Evolutionary conservation across 257 asterid species (phyloP), one percentile per base, ranked within the genome.

Genomic region (Fraxinus quadrangulata): DNA sequence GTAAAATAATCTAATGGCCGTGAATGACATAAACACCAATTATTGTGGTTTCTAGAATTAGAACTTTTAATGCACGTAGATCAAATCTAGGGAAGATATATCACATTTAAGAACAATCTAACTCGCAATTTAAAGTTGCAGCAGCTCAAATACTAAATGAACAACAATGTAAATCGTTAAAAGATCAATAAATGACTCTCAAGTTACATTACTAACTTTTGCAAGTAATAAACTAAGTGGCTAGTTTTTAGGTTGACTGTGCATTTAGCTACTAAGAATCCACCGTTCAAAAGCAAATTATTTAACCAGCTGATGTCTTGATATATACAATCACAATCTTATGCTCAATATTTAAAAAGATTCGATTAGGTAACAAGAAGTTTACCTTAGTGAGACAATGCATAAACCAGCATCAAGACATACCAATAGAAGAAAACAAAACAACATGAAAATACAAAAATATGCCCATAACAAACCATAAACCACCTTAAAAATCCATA

Each of bases 401-500:
- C 16, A 26, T 63, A 63, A 61, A 17, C 33, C 16, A 26, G 36
- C 69, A 11, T 63, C 69, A 63, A 63, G 69, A 63, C 69, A 24
- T 26, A 63, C 69, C 69, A 63, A 26, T 63, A 73, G 75, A 74
- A 67, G 16, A 37, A 19, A 23, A 47, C 65, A 37, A 78, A 72
- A 74, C 37, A 14, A 70, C 16, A 47, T 42, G 14, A 70, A 34
- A 39, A 67, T 24, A 24, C 8, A 63, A 63, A 11, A 61, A 9
- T 3, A 23, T 61, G 30, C n/a, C 68, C 33, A 61, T 21, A 61
- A 10, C 6, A 63, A 26, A 63, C 36, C 19, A 28, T 12, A 23
- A 63, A 63, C 33, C n/a, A 12, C 10, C 69, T 63, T 26, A 16
- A 63, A 26, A 23, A 63, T 9, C 69, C 69, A 24, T 63, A 12